Evolutionary conservation across 805 yeast species (phyloP).

Genomic region (Ascoidea rubescens): DNA sequence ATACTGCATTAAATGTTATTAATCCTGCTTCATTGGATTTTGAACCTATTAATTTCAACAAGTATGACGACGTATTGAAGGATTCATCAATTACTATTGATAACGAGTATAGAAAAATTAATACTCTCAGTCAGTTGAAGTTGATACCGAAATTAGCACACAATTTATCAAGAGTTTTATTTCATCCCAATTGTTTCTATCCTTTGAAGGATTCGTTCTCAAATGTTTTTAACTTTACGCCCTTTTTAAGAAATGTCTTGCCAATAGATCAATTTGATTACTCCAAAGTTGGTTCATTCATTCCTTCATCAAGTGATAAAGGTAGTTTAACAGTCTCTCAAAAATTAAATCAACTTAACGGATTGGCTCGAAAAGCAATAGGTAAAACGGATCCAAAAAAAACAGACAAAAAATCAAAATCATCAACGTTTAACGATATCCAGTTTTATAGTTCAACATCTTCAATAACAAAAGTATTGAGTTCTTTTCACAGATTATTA

Average conservation of each 20-base stretch:
- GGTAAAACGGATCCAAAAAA: slow-evolving; percentile 11
- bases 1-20: too few relatives aligned
- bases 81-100: too few relatives aligned
- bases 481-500: slow-evolving; percentile 61
- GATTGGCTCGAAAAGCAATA: too few relatives aligned
- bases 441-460: slow-evolving; percentile 71
- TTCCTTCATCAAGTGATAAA: slow-evolving; percentile 55
- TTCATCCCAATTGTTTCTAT: slow-evolving; percentile 66
- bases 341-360: slow-evolving; percentile 13
- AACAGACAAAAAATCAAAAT: neutral
- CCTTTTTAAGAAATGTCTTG: slow-evolving; percentile 43
- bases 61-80: too few relatives aligned
- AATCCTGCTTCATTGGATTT: too few relatives aligned
- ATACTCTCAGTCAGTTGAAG: too few relatives aligned
- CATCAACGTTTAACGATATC: slow-evolving; percentile 9
- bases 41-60: too few relatives aligned
- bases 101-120: too few relatives aligned
- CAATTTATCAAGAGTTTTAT: slow-evolving; percentile 55
- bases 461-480: slow-evolving; percentile 65
- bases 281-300: slow-evolving; percentile 38
- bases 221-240: slow-evolving; percentile 53
- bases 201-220: slow-evolving; percentile 69
- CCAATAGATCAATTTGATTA: slow-evolving; percentile 55
- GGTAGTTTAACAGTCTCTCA: slow-evolving; percentile 34
- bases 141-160: slow-evolving; percentile 49